Percentiles rank a stretch among this genome's conserved stretches.
Evolutionary conservation across 305 asterid genomes (phyloP).

Genomic region (Lippia alba): DNA sequence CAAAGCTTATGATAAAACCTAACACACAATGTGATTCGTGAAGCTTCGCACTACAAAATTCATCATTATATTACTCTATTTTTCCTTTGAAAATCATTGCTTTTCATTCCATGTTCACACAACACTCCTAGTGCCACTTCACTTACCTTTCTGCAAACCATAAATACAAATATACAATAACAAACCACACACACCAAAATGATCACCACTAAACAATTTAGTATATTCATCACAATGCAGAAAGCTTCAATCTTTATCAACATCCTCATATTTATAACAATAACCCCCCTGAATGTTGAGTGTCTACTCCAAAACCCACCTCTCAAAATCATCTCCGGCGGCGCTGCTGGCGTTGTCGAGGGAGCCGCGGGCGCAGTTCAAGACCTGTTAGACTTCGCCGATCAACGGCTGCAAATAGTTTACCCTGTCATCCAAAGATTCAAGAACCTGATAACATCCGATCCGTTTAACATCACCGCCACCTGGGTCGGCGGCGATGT

Average conservation of each 20-base stretch:
- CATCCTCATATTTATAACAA: slow-evolving; percentile 10
- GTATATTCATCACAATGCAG: neutral
- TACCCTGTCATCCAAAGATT: slow-evolving; percentile 69
- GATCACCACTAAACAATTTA: neutral
- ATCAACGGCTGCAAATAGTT: slow-evolving; percentile 59
- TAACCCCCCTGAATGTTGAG: neutral
- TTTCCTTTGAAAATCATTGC: slow-evolving; percentile 4
- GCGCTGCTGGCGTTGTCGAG: neutral
- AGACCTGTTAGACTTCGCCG: slow-evolving; percentile 47
- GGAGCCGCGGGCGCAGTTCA: slow-evolving; percentile 19
- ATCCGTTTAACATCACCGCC: slow-evolving; percentile 67
- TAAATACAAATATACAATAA: neutral
- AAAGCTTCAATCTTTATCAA: slow-evolving; percentile 5
- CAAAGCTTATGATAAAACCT: slow-evolving; percentile 14
- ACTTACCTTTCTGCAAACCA: neutral
- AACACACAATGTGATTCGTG: neutral
- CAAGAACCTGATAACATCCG: slow-evolving; percentile 58
- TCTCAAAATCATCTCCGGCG: neutral
- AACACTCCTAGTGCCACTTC: neutral
- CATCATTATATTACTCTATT: slow-evolving; percentile 5
- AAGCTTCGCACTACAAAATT: slow-evolving; percentile 20
- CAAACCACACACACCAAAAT: slow-evolving; percentile 18
- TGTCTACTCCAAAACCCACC: slow-evolving; percentile 12
- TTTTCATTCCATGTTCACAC: neutral
- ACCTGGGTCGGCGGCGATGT: slow-evolving; percentile 69